Base-by-base conservation (phyloP, 345 rosid genomes). In the Aquilaria sinensis region DNA sequence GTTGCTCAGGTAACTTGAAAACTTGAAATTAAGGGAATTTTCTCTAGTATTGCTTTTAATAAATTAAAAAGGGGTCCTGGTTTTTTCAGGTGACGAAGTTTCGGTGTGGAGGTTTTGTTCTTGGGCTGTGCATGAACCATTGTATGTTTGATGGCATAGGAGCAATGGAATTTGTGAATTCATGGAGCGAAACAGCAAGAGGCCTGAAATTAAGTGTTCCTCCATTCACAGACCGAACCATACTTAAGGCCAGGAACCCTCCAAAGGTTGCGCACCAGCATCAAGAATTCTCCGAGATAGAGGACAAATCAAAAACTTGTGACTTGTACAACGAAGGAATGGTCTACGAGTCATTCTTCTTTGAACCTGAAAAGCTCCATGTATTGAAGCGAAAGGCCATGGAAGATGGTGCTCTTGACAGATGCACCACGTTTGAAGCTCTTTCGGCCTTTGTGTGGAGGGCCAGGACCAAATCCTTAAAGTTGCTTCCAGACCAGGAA, bases 381-480 rank as follows among this genome's bases (percentile, higher is more conserved):
- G 79, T 72, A 51, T 78, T 92, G 53, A 92, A 89, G 76, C 51
- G 31, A 37, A 77, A 63, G 47, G 90, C 86, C 8, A 70, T 64
- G 70, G 83, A 78, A 71, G 85, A 84, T 47, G 80, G 83, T 63
- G 76, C 62, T 37, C 78, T 86, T 2, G 72, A 69, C 31, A 73
- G 72, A 57, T 85, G 96, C 72, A 83, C 95, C 12, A 79, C 81
- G 34, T 92, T 92, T 60, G 93, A 89, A 63, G 87, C 86, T 10
- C 82, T 92, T 30, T 89, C 98, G 9, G 98, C 81, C 12, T 85
- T 89, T 47, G 93, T 92, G 30, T 92, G 98, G 98, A 82, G 72
- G 68, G 90, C 91, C 47, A 65, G 98, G 67, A 85, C 96, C 49
- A 78, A 77, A 74, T 87, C 98, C 61, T 70, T 92, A 12, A 76